phyloP scores from a whole-genome alignment of 768 basidiomycete genomes.

The Lactarius pseudohatsudake region DNA sequence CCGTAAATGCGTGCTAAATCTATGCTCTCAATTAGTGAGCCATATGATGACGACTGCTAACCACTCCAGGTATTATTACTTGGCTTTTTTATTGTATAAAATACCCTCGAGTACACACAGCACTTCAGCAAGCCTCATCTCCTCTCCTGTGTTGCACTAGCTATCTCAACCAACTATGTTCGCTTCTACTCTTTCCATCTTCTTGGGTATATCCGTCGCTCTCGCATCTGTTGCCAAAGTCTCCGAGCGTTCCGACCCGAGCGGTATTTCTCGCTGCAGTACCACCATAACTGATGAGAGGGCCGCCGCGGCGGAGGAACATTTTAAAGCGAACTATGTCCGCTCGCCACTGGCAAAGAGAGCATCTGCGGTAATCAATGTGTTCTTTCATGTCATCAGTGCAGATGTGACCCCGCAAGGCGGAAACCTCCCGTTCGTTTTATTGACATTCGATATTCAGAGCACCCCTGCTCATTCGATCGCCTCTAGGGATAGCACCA shows the following conservation, averaged over 20 bases:
- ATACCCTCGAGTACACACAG: not conserved
- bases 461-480: constrained; percentile 4
- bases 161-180: not conserved
- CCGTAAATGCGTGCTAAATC: not conserved
- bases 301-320: constrained; percentile 40
- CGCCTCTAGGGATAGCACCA: constrained; percentile 35
- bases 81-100: not conserved
- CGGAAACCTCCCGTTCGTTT: constrained; percentile 45
- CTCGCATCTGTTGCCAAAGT: constrained; percentile 32
- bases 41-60: not conserved
- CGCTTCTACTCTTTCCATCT: constrained; percentile 33
- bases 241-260: constrained; percentile 27
- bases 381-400: constrained; percentile 44
- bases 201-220: constrained; percentile 34
- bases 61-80: not conserved
- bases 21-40: not conserved
- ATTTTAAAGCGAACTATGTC: constrained; percentile 44
- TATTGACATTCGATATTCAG: not conserved
- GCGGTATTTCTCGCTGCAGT: constrained; percentile 2
- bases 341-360: constrained; percentile 17
- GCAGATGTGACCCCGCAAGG: constrained; percentile 40
- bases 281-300: constrained; percentile 37
- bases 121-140: not conserved
- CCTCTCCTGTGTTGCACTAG: not conserved
- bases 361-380: no score